Percentiles rank a stretch among this genome's conserved stretches.
phyloP scores from a whole-genome alignment of 2,329 filamentous ascomycete genomes.

The Aspergillus hortae region DNA sequence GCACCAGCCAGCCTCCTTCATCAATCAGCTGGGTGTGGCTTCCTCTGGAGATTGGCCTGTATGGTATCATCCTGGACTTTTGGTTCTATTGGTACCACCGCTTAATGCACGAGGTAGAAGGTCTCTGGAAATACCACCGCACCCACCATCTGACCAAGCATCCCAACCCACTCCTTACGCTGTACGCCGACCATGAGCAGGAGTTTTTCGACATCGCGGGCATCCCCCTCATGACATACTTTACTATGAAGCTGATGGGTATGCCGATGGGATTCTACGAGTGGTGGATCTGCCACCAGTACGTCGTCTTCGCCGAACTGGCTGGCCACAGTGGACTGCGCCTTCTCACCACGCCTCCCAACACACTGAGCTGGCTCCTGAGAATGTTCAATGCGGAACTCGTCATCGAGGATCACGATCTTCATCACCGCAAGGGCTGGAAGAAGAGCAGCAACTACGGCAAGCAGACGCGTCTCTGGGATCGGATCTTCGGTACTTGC shows the following conservation, averaged over 20 bases:
- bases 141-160: constrained; percentile 48
- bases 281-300: constrained; percentile 47
- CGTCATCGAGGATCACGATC: constrained; percentile 43
- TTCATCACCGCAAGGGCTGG: constrained; percentile 40
- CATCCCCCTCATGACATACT: constrained; percentile 41
- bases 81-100: constrained; percentile 43
- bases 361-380: constrained; percentile 34
- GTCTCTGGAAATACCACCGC: constrained; percentile 44
- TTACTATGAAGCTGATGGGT: constrained; percentile 33
- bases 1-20: constrained; percentile 17
- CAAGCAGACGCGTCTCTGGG: constrained; percentile 40
- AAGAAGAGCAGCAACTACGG: constrained; percentile 38
- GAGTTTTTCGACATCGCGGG: constrained; percentile 43
- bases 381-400: constrained; percentile 33
- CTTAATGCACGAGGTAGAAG: constrained; percentile 39
- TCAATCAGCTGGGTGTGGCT: constrained; percentile 35
- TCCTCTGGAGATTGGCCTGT: constrained; percentile 38
- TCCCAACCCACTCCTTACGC: constrained; percentile 41
- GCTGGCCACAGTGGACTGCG: constrained; percentile 25
- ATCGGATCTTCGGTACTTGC: constrained; percentile 35
- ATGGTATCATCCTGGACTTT: constrained; percentile 44
- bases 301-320: constrained; percentile 37
- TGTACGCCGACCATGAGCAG: constrained; percentile 44
- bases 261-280: constrained; percentile 47
- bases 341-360: constrained; percentile 32